Evolutionary conservation across 495 filamentous ascomycete genomes (phyloP), one percentile per base, ranked within the genome.

Genomic region (Trichoderma reesei): DNA sequence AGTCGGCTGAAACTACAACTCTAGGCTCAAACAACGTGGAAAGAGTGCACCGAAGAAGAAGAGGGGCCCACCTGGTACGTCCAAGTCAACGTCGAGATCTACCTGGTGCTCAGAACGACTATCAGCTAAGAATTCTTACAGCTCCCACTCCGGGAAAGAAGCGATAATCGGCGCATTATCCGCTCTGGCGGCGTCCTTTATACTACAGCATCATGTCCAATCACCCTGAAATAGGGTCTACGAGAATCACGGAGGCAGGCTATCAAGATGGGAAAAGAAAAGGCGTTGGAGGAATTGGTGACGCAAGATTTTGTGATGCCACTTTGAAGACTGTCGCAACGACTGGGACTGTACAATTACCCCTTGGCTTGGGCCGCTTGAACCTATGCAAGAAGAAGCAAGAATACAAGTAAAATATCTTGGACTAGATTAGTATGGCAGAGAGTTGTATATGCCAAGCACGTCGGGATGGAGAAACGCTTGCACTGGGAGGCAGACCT

Each of bases 31-130:
- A 78, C 70, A 79, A 16, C 86, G 90, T 73, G 94, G 92, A 60
- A 98, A 98, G 77, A 90, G 89, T 14, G 82, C 90, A 37, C 92
- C 93, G 20, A 95, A 92, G 82, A 97, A 96, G 85, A 94, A 93
- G 79, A 84, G 79, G 73, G 85, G 79, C 34, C 80, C 81, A 63
- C 79, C 82, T 71, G 84, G 89, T 91, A 82, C 75, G 78, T 73
- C 20, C 3, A 7, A 48, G 16, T 1, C n/a, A 48, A 5, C 8
- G 20, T n/a, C 14, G 6, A 7, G n/a, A 8, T 26, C 20, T 48
- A 5, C 5, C 20, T 26, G 13, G n/a, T n/a, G 2, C 44, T 26
- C 20, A n/a, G n/a, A 48, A 48, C 8, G 20, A 7, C 44, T 5
- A 8, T 56, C 31, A 56, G 41, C 66, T 71, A 64, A 75, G 68